Conservation (phyloP, 441 rosid genomes). For the Jatropha multifida region DNA sequence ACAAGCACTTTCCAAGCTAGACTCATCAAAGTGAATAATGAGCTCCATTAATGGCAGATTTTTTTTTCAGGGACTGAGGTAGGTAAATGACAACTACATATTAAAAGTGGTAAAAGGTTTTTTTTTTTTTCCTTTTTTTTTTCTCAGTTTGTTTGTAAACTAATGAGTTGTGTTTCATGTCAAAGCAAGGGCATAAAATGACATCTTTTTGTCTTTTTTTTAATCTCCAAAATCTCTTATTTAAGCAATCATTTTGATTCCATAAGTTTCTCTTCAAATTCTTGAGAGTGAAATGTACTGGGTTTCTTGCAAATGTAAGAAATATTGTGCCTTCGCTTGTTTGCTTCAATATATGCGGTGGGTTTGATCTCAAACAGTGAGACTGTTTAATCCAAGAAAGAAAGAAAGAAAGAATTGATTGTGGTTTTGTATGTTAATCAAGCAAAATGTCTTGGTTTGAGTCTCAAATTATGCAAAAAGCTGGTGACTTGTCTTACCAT, state of each 20-base stretch:
- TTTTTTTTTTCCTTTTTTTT: background rate
- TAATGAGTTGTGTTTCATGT: constrained; percentile 21
- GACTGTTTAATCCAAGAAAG: constrained; percentile 15
- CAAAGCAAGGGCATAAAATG: constrained; percentile 12
- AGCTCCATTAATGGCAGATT: constrained; percentile 32
- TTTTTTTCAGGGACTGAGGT: constrained; percentile 32
- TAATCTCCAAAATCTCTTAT: constrained; percentile 26
- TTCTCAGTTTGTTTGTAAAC: constrained; percentile 18
- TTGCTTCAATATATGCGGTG: constrained; percentile 26
- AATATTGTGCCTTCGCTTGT: constrained; percentile 38
- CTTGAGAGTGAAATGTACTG: constrained; percentile 27
- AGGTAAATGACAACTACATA: constrained; percentile 37
- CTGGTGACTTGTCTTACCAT: constrained; percentile 29
- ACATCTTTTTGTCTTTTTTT: constrained; percentile 12
- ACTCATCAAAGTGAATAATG: constrained; percentile 30
- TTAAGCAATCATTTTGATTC: constrained; percentile 35
- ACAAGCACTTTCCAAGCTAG: constrained; percentile 21
- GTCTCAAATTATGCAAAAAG: constrained; percentile 32
- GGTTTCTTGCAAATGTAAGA: constrained; percentile 36
- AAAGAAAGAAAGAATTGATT: constrained; percentile 22
- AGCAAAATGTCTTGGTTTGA: constrained; percentile 45
- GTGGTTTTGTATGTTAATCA: constrained; percentile 34
- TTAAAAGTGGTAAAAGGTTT: constrained; percentile 3
- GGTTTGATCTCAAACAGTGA: constrained; percentile 32
- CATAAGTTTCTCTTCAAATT: constrained; percentile 21